Evolutionary conservation across 1,139 yeast species (phyloP).

Genomic region (Pichia sp.): DNA sequence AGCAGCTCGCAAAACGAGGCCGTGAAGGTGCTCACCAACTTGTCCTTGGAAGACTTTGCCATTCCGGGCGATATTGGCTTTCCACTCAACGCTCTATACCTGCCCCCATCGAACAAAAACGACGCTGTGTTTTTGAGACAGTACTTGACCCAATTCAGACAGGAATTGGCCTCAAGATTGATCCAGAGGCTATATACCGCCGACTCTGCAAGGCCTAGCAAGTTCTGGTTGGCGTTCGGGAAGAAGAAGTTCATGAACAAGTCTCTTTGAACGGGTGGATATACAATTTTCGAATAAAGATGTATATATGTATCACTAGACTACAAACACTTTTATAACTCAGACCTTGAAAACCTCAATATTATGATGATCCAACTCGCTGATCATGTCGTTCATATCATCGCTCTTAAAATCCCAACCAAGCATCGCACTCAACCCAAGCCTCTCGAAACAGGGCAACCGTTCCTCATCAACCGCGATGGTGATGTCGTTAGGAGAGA

Average conservation of each 20-base stretch:
- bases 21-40: slow-evolving; percentile 64
- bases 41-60: slow-evolving; percentile 82
- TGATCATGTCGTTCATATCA: slow-evolving; percentile 58
- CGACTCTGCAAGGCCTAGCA: slow-evolving; percentile 52
- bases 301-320: background rate
- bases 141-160: slow-evolving; percentile 89
- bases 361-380: slow-evolving; percentile 32
- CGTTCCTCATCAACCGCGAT: slow-evolving; percentile 77
- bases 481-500: slow-evolving; percentile 85
- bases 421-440: slow-evolving; percentile 67
- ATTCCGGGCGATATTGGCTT: slow-evolving; percentile 95
- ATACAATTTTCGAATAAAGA: background rate
- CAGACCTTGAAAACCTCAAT: slow-evolving; percentile 23
- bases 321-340: background rate
- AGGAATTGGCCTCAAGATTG: slow-evolving; percentile 81
- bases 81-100: slow-evolving; percentile 81
- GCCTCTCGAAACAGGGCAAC: slow-evolving; percentile 58
- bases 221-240: slow-evolving; percentile 94
- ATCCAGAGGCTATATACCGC: slow-evolving; percentile 67
- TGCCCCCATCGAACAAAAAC: slow-evolving; percentile 66
- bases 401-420: slow-evolving; percentile 86
- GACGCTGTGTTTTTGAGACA: slow-evolving; percentile 77
- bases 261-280: slow-evolving; percentile 36
- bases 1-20: slow-evolving; percentile 58
- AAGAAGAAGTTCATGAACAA: slow-evolving; percentile 95